Base-by-base conservation (phyloP, 148 eudicot species). In the Camellia sinensis region DNA sequence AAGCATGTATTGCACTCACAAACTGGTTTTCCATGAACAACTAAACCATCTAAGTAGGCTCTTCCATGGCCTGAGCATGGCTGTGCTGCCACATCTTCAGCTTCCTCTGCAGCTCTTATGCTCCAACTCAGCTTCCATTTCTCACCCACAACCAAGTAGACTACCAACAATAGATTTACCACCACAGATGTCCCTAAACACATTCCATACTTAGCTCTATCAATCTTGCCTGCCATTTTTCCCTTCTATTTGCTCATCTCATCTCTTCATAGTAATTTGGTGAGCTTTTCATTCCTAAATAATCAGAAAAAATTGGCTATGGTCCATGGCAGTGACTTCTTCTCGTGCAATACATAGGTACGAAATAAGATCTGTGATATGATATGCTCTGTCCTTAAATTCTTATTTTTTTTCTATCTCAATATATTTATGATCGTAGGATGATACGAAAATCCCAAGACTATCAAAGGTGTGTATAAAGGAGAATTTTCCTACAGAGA, bases 1-100 rank as follows among this genome's bases (percentile, higher is more conserved):
- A 61, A 76, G 67, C 79, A 76, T 8, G 79, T 29, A 22, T 76
- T 76, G 40, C 79, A 76, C 69, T 76, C 79, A 46, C 69, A 76
- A n/a, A 62, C 52, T 9, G 53, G 79, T 18, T 18, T 76, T 43
- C 79, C 79, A 63, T 76, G 22, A 76, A 76, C 48, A 61, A 76
- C 21, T 19, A 62, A 13, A 15, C 79, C 79, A 63, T 76, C 79
- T 59, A 76, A 62, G 79, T 61, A 76, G 66, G 79, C 79, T 17
- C 79, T 76, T 17, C 79, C 79, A 21, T 76, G 79, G 57, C 69
- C 79, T 0, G 79, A 76, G 66, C 79, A 76, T 63, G 56, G 17
- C 13, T 43, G 11, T 10, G 79, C 22, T 0, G 77, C 77, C 77
- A 74, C 77, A 17, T 18, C 66, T 59, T 74, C 77, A 7, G 77